Conservation (phyloP, 148 eudicot species). For the Vaccinium corymbosum region DNA sequence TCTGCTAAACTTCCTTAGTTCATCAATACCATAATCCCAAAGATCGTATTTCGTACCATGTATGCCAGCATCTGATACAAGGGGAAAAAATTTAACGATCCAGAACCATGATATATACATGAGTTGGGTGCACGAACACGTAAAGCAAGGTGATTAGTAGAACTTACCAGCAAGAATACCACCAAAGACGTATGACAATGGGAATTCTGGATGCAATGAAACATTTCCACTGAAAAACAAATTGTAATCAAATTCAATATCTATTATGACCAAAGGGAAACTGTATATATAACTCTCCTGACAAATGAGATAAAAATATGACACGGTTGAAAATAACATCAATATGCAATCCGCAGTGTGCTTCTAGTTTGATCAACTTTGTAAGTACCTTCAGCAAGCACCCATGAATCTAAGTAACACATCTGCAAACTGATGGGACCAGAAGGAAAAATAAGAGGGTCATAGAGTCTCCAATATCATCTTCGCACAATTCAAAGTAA, state of each 20-base stretch:
- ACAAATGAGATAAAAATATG: neutral
- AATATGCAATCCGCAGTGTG: neutral
- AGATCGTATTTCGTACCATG: neutral
- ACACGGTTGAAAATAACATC: neutral
- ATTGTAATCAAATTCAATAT: conserved; percentile 7
- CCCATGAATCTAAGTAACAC: neutral
- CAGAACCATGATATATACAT: neutral
- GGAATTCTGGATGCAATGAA: conserved; percentile 53
- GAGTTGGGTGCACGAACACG: neutral
- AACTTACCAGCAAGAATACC: conserved; percentile 98
- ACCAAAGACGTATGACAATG: conserved; percentile 60
- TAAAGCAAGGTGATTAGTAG: conserved; percentile 17
- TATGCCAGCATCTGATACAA: neutral
- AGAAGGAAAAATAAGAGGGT: neutral
- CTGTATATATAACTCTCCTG: neutral
- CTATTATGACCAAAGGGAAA: neutral
- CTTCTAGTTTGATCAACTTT: conserved; percentile 8
- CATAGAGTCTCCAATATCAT: neutral
- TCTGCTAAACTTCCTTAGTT: neutral
- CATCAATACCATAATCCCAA: neutral
- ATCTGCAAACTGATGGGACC: conserved; percentile 6
- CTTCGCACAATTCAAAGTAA: neutral
- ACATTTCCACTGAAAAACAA: conserved; percentile 64
- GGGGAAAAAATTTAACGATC: neutral
- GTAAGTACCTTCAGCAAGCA: conserved; percentile 1